phyloP scores from a whole-genome alignment of 768 basidiomycete genomes.

The Suillus discolor region DNA sequence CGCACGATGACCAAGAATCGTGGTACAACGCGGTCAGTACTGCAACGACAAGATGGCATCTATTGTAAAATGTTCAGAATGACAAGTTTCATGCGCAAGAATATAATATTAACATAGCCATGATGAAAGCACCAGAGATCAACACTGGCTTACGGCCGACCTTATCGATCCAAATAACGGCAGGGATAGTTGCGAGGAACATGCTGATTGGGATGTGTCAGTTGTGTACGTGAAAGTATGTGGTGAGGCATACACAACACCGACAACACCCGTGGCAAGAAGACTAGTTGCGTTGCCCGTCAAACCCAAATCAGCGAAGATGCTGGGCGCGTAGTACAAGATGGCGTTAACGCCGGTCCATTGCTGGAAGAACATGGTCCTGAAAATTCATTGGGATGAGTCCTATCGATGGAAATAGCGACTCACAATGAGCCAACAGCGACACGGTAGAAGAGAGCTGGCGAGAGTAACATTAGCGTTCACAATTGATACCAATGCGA shows the following conservation, averaged over 20 bases:
- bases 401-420: background rate
- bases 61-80: slow-evolving; percentile 27
- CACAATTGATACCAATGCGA: background rate
- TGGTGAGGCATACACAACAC: slow-evolving; percentile 59
- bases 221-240: background rate
- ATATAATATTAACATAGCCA: slow-evolving; percentile 53
- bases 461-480: slow-evolving; percentile 6
- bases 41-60: slow-evolving; percentile 72
- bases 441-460: slow-evolving; percentile 64
- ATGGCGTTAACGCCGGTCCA: slow-evolving; percentile 82
- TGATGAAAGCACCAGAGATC: slow-evolving; percentile 72
- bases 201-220: slow-evolving; percentile 43
- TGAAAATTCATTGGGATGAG: slow-evolving; percentile 18
- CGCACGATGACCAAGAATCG: slow-evolving; percentile 53
- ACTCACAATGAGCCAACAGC: slow-evolving; percentile 59
- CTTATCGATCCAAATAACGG: slow-evolving; percentile 81
- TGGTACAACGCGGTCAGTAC: slow-evolving; percentile 63
- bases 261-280: slow-evolving; percentile 72
- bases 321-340: slow-evolving; percentile 74
- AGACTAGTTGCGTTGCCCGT: slow-evolving; percentile 60
- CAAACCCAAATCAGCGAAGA: slow-evolving; percentile 64
- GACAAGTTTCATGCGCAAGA: slow-evolving; percentile 14
- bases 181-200: slow-evolving; percentile 79
- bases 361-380: slow-evolving; percentile 82
- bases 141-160: slow-evolving; percentile 74